Conservation (phyloP, 352 stramenopile species). For the Plasmopara muralis region DNA sequence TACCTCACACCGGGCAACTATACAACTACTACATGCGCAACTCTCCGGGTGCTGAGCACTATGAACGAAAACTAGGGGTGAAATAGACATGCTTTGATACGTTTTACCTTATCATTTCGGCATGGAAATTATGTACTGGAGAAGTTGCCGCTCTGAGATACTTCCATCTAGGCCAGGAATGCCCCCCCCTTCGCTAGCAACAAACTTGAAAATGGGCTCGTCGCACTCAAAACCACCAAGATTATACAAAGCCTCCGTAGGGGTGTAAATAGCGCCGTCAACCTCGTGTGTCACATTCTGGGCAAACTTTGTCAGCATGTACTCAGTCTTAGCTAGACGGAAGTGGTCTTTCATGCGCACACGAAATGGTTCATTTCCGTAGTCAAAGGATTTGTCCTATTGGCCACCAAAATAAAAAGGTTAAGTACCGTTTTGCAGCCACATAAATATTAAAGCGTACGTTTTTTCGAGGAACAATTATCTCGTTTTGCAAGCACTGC, state of each 20-base stretch:
- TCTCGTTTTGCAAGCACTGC: constrained; percentile 85
- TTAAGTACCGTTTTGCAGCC: constrained; percentile 1
- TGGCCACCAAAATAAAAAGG: not conserved
- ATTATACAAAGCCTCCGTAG: constrained; percentile 77
- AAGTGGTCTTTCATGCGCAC: constrained; percentile 89
- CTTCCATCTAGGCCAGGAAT: constrained; percentile 78
- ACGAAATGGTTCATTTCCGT: constrained; percentile 74
- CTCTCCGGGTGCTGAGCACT: constrained; percentile 21
- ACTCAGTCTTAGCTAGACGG: constrained; percentile 79
- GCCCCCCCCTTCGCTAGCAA: constrained; percentile 74
- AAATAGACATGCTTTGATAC: not conserved
- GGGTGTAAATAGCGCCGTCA: constrained; percentile 83
- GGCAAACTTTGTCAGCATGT: constrained; percentile 82
- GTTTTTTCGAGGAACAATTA: constrained; percentile 81
- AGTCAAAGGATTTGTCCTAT: constrained; percentile 74
- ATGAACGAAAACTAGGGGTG: not conserved
- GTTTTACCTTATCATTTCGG: constrained; percentile 35
- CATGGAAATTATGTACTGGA: constrained; percentile 77
- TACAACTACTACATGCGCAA: constrained; percentile 37
- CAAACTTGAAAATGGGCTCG: constrained; percentile 86
- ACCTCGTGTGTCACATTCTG: constrained; percentile 81
- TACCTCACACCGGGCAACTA: constrained; percentile 17
- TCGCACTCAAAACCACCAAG: constrained; percentile 80
- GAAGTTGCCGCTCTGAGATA: constrained; percentile 67
- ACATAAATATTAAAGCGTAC: constrained; percentile 23